A percentile compares a stretch with the other conserved stretches of the same genome.
phyloP scores from a whole-genome alignment of 2,329 filamentous ascomycete species.

The Beauveria scarabaeidicola region DNA sequence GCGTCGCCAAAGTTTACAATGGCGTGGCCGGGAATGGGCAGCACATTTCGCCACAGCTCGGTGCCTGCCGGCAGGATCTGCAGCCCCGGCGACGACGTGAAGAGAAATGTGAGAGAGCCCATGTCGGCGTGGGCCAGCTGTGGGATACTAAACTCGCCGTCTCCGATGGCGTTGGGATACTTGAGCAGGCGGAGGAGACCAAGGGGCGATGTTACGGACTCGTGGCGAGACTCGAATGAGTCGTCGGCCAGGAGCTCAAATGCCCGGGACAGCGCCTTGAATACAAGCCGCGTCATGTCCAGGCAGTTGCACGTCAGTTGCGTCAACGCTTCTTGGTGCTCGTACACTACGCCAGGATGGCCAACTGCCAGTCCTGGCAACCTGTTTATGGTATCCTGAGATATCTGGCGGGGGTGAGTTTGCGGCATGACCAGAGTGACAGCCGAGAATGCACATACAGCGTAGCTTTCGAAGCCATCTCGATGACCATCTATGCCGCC shows the following conservation, averaged over 20 bases:
- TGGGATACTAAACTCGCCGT: neutral
- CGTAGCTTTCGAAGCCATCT: conserved; percentile 6
- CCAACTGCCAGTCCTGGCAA: neutral
- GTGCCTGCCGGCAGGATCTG: neutral
- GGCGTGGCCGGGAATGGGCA: neutral
- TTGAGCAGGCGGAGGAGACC: neutral
- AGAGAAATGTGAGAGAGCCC: conserved; percentile 3
- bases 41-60: neutral
- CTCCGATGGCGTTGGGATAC: neutral
- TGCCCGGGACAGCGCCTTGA: neutral
- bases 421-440: no score
- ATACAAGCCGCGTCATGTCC: neutral
- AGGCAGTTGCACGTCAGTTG: neutral
- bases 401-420: neutral
- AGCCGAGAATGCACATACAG: neutral
- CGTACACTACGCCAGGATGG: neutral
- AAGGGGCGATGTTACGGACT: neutral
- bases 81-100: neutral
- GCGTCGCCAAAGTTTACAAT: conserved; percentile 3
- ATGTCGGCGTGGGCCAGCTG: conserved; percentile 5
- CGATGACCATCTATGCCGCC: neutral
- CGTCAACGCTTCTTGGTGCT: neutral
- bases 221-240: neutral
- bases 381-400: neutral
- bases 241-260: neutral